Percentiles rank a stretch among this genome's conserved stretches.
phyloP scores from a whole-genome alignment of 2,329 filamentous ascomycete genomes.

The Scedosporium dehoogii region DNA sequence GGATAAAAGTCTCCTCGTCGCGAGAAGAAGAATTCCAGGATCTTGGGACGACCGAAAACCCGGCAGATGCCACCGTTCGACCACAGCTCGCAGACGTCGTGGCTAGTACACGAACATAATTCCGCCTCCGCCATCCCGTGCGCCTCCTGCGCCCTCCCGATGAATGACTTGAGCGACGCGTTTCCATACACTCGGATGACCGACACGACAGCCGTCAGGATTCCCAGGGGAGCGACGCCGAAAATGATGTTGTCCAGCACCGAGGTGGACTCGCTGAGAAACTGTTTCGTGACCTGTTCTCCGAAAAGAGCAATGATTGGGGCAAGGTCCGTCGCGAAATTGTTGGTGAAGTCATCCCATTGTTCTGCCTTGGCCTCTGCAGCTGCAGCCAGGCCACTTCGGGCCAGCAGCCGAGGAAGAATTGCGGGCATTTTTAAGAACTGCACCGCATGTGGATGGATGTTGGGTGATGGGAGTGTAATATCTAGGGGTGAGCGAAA shows the following conservation, averaged over 20 bases:
- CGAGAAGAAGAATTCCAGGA: constrained; percentile 15
- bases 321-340: constrained; percentile 18
- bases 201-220: constrained; percentile 14
- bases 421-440: too few species aligned
- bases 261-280: constrained; percentile 18
- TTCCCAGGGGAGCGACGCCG: constrained; percentile 20
- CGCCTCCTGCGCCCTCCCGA: constrained; percentile 15
- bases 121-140: constrained; percentile 20
- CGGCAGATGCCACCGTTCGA: constrained; percentile 13
- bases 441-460: too few species aligned
- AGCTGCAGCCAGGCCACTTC: too few species aligned
- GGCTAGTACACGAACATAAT: constrained; percentile 24
- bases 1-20: neutral
- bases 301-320: constrained; percentile 21
- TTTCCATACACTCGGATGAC: neutral
- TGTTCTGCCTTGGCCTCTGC: neutral
- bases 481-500: too few species aligned
- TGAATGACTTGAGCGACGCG: neutral
- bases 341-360: constrained; percentile 11
- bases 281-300: constrained; percentile 23
- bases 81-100: constrained; percentile 23
- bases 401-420: too few species aligned
- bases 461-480: too few species aligned
- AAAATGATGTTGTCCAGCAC: constrained; percentile 17
- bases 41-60: constrained; percentile 16